Base-by-base conservation (phyloP, 2,329 filamentous ascomycete genomes). In the Endoconidiophora polonica region DNA sequence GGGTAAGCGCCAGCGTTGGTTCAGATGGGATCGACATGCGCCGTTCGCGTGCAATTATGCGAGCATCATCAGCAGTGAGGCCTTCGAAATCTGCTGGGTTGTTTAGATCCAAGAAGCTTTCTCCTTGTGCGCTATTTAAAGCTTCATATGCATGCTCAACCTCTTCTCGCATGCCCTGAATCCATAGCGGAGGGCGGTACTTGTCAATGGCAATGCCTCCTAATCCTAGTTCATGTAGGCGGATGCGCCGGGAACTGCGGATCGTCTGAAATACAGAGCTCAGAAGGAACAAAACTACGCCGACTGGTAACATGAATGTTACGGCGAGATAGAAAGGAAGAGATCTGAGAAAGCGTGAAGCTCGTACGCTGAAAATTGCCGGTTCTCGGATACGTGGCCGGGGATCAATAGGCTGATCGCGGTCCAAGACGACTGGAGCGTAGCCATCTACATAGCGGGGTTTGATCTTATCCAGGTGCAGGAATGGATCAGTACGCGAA, bases 141-240 rank as follows among this genome's bases (percentile, higher is more conserved):
- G 77, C 76, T 62, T 86, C 85, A 58, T 86, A 86, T 2, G 79
- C 79, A 46, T 81, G 77, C 59, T 94, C 86, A 12, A 90, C 81
- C 22, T 80, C 81, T 50, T 76, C 77, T 39, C 82, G 81, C 22
- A 88, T 76, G 51, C 83, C 81, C 56, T 83, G 80, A 56, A 90
- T 76, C 58, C 86, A 72, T 7, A 91, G 66, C 0, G 86, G 84
- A 26, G 88, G 74, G 18, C 83, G 76, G 59, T 94, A 94, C 45
- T 77, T 73, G 14, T 76, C 70, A 14, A 84, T 70, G 49, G 79
- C 72, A 49, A 86, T 70, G 4, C 80, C 83, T 0, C 77, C 76
- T 48, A 79, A 69, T 12, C 83, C 83, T 47, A 72, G 68, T 60
- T 90, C 82, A 59, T 96, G 85, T 2, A 85, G 67, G 49, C 73